phyloP scores from a whole-genome alignment of 257 asterid genomes.

The Plantago elongata region DNA sequence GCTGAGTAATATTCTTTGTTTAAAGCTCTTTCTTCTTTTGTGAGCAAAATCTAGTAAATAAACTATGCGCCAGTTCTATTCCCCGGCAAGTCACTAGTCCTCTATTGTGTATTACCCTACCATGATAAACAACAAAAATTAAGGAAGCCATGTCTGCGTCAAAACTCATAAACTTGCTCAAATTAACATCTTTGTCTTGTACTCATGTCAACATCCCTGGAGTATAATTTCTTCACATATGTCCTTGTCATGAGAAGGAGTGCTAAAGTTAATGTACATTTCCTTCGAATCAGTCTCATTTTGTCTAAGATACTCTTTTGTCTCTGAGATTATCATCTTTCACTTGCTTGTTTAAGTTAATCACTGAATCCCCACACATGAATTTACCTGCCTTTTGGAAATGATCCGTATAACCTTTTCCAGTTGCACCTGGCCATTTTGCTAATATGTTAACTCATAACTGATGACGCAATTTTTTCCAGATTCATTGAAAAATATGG shows the following conservation, averaged over 20 bases:
- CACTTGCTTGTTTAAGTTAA: no score
- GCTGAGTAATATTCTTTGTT: slow-evolving; percentile 64
- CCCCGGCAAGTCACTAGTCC: not conserved
- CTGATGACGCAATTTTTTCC: slow-evolving; percentile 30
- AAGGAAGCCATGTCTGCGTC: not conserved
- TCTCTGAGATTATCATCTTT: no score
- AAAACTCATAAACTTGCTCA: not conserved
- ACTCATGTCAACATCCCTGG: no score
- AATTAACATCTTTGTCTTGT: no score
- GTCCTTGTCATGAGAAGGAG: no score
- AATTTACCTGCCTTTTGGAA: not conserved
- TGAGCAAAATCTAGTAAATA: slow-evolving; percentile 1
- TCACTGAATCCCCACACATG: not conserved
- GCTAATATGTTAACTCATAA: not conserved
- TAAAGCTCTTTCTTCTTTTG: slow-evolving; percentile 17
- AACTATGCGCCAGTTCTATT: not conserved
- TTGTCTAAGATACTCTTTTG: no score
- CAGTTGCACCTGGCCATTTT: not conserved
- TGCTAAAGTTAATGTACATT: no score
- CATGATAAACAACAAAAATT: not conserved
- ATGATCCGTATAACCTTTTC: not conserved
- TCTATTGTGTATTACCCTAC: not conserved
- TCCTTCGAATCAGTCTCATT: no score
- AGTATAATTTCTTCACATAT: not conserved
- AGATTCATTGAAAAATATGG: slow-evolving; percentile 95